Evolutionary conservation across 495 filamentous ascomycete genomes (phyloP).

Genomic region (Aspergillus mulundensis): DNA sequence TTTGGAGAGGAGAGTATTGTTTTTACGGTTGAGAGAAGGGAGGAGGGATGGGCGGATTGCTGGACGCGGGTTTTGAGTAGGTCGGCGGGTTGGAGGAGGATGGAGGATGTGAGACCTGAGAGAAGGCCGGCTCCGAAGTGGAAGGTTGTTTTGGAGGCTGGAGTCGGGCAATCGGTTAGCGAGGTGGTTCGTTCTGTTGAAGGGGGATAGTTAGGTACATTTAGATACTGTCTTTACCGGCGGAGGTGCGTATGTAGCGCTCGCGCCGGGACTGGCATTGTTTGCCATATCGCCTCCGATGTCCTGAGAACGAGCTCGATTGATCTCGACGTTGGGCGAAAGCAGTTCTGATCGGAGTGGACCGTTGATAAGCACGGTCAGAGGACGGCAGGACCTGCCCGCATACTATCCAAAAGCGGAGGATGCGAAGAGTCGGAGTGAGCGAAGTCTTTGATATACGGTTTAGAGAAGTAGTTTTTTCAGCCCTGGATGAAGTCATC

Average conservation of each 20-base stretch:
- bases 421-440: not conserved
- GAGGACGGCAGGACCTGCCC: not conserved
- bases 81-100: conserved; percentile 92
- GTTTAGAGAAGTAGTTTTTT: conserved; percentile 3
- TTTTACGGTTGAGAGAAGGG: conserved; percentile 66
- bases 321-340: not conserved
- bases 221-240: conserved; percentile 35
- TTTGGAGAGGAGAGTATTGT: conserved; percentile 58
- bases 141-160: conserved; percentile 54
- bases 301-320: not conserved
- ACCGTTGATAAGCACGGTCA: not conserved
- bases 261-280: conserved; percentile 20
- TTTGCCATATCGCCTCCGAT: conserved; percentile 28
- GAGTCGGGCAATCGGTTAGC: not conserved
- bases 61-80: conserved; percentile 95
- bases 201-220: conserved; percentile 18
- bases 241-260: conserved; percentile 24
- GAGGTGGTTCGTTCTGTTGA: not conserved
- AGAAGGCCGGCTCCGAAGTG: conserved; percentile 87
- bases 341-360: not conserved
- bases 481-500: conserved; percentile 3
- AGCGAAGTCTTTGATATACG: not conserved
- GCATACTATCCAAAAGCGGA: not conserved
- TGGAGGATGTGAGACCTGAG: conserved; percentile 80
- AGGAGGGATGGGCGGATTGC: conserved; percentile 51